phyloP scores from a whole-genome alignment of 805 yeast genomes.

The Candida krabiensis region DNA sequence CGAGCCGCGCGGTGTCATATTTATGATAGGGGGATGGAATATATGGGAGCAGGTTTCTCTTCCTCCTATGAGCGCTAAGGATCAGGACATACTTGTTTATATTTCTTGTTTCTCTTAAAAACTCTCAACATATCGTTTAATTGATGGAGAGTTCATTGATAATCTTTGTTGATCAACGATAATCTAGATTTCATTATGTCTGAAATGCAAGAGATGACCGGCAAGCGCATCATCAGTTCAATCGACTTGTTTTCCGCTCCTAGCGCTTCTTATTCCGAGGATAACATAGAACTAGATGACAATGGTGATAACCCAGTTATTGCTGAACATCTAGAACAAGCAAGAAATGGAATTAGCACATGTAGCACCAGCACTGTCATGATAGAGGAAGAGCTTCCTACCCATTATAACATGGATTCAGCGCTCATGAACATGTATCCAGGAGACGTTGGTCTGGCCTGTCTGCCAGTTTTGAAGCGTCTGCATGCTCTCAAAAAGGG shows the following conservation, averaged over 20 bases:
- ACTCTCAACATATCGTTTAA: too few species aligned
- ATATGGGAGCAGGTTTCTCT: neutral
- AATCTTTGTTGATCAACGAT: too few species aligned
- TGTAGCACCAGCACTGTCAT: constrained; percentile 15
- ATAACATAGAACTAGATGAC: constrained; percentile 12
- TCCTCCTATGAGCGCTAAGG: too few species aligned
- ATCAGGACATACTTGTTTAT: too few species aligned
- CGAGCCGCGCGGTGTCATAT: too few species aligned
- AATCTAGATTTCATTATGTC: too few species aligned
- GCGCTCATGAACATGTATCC: constrained; percentile 25
- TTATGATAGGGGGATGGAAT: neutral
- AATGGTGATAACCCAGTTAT: constrained; percentile 8
- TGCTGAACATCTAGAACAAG: constrained; percentile 8
- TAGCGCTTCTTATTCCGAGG: constrained; percentile 16
- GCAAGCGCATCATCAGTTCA: constrained; percentile 19
- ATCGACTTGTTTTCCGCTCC: constrained; percentile 21
- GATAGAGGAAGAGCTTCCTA: constrained; percentile 16
- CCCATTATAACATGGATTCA: constrained; percentile 30
- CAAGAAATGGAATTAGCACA: constrained; percentile 11
- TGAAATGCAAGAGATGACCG: constrained; percentile 11
- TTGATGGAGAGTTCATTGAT: too few species aligned
- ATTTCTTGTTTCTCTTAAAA: too few species aligned
- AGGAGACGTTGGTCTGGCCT: constrained; percentile 29
- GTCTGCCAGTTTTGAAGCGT: constrained; percentile 32
- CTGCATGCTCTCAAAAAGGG: constrained; percentile 51